Evolutionary conservation across 23 red algal genomes (phyloP).

Genomic region (Cyanidiococcus yangmingshanensis): DNA sequence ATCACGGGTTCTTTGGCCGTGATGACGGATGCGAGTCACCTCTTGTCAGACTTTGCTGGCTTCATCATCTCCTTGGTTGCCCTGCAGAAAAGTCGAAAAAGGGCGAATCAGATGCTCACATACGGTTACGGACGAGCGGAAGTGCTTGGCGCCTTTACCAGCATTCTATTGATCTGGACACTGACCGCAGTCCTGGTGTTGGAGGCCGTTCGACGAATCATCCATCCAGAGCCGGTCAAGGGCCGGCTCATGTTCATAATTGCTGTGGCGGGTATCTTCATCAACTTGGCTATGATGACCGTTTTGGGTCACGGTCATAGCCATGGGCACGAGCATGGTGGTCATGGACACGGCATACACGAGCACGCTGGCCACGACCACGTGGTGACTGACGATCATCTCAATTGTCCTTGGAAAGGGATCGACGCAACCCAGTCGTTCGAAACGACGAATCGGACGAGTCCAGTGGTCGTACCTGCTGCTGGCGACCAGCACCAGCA

Average conservation of each 20-base stretch:
- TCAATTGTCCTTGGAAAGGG: too few species aligned
- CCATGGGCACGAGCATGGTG: constrained; percentile 21
- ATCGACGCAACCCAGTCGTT: neutral
- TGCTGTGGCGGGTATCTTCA: constrained; percentile 57
- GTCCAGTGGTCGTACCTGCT: neutral
- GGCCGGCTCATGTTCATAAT: constrained; percentile 67
- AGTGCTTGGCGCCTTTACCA: constrained; percentile 80
- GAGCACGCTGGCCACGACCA: constrained; percentile 36
- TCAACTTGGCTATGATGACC: constrained; percentile 65
- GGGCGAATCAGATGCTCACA: constrained; percentile 36
- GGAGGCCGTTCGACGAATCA: constrained; percentile 35
- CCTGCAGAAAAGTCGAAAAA: constrained; percentile 42
- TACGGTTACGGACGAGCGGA: constrained; percentile 90
- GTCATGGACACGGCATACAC: constrained; percentile 19
- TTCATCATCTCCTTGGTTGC: constrained; percentile 84
- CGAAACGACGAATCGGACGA: neutral
- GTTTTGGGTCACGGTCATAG: constrained; percentile 37
- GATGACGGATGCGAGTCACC: constrained; percentile 93
- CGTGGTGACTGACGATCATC: neutral
- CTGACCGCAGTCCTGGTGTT: constrained; percentile 49
- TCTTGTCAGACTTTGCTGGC: constrained; percentile 86
- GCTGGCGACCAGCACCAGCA: neutral
- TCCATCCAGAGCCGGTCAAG: constrained; percentile 57
- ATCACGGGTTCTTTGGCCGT: constrained; percentile 73
- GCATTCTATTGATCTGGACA: constrained; percentile 80